Conservation (phyloP, 1,284 basidiomycete species). For the Boletus sp. region DNA sequence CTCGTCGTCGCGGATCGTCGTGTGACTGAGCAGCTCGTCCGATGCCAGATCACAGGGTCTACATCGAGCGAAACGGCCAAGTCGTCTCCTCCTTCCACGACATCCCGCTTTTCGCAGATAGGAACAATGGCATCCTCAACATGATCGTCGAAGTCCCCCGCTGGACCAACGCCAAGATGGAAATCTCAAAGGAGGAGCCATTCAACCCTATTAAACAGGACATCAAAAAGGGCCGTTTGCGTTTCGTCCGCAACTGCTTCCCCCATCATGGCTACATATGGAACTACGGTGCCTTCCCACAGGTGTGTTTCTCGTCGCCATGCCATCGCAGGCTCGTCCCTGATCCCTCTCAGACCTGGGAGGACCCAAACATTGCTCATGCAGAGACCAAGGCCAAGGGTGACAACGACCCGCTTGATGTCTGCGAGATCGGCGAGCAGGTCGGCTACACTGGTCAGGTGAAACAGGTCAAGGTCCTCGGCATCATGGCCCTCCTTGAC, state of each 20-base stretch:
- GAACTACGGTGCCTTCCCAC: slow-evolving; percentile 98
- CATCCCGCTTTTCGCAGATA: slow-evolving; percentile 94
- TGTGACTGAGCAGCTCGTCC: slow-evolving; percentile 18
- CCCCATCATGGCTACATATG: slow-evolving; percentile 99
- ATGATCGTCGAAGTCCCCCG: slow-evolving; percentile 99
- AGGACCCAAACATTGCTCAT: slow-evolving; percentile 86
- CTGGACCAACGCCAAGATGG: slow-evolving; percentile 99
- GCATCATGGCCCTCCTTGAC: slow-evolving; percentile 98
- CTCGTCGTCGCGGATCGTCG: background rate
- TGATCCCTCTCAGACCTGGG: slow-evolving; percentile 80
- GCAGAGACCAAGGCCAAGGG: slow-evolving; percentile 99
- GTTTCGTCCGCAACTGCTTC: slow-evolving; percentile 99
- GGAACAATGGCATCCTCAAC: slow-evolving; percentile 91
- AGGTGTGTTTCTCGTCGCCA: slow-evolving; percentile 47
- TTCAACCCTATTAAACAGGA: slow-evolving; percentile 99
- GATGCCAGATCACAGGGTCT: slow-evolving; percentile 85
- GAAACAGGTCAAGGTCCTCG: slow-evolving; percentile 99
- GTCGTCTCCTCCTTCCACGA: slow-evolving; percentile 94
- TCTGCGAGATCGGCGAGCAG: slow-evolving; percentile 99
- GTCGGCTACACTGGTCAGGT: slow-evolving; percentile 97
- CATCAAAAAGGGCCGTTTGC: slow-evolving; percentile 92
- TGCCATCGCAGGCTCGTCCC: slow-evolving; percentile 3
- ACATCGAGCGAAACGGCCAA: slow-evolving; percentile 82
- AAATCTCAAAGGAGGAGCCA: slow-evolving; percentile 94
- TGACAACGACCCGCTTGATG: slow-evolving; percentile 99